Percentiles rank a stretch among this genome's conserved stretches.
These are phyloP conservation scores for Phytophthora tubulina DNA, from an alignment of 352 stramenopile species.

Conservation along the genomic window DNA sequence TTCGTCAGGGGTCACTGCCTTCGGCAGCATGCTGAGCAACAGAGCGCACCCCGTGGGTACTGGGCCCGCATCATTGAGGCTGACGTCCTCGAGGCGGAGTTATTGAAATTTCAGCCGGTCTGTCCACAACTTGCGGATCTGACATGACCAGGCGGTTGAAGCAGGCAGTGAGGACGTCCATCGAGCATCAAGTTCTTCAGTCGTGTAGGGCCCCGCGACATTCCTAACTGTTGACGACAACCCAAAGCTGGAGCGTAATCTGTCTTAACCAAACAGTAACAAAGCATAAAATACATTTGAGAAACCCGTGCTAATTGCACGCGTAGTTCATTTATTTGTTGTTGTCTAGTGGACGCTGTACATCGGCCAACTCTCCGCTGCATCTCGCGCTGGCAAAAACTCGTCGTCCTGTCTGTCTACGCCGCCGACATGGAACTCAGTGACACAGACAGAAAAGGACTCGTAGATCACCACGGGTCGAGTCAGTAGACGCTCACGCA, in stretches of 20 bases:
- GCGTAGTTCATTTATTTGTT: conserved; percentile 24
- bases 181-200: no score
- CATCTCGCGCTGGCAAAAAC: not conserved
- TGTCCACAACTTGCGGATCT: conserved; percentile 3
- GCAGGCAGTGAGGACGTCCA: not conserved
- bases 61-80: no score
- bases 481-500: conserved; percentile 7
- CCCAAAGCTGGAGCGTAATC: not conserved
- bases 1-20: not conserved
- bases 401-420: conserved; percentile 10
- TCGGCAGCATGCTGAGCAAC: no score
- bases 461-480: not conserved
- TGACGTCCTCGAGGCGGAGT: not conserved
- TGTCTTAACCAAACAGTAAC: not conserved
- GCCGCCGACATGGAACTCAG: not conserved
- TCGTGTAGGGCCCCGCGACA: not conserved
- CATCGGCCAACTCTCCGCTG: not conserved
- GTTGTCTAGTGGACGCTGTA: conserved; percentile 18
- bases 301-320: conserved; percentile 19
- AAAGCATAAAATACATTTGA: conserved; percentile 1
- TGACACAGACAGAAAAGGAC: conserved; percentile 10
- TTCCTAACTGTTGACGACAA: not conserved
- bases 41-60: no score
- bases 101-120: conserved; percentile 25
- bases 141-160: not conserved